Conservation (phyloP, 495 filamentous ascomycete genomes). For the Lindgomyces ingoldianus region DNA sequence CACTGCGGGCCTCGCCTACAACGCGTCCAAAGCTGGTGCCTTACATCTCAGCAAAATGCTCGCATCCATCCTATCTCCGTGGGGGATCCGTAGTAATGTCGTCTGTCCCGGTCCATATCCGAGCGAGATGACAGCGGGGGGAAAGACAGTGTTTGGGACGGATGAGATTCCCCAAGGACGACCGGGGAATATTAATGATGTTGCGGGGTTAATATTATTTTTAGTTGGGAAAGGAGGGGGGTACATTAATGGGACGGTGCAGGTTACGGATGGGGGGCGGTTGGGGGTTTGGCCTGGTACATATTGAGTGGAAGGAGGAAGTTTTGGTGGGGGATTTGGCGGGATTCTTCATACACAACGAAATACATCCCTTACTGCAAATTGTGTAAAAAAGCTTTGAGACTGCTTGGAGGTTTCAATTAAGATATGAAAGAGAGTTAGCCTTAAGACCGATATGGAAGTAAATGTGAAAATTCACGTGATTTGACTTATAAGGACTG, state of each 20-base stretch:
- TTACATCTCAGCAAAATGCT: slow-evolving; percentile 46
- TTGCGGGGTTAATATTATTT: slow-evolving; percentile 64
- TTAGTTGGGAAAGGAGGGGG: slow-evolving; percentile 62
- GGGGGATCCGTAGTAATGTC: slow-evolving; percentile 43
- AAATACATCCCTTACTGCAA: no score
- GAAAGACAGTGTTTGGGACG: slow-evolving; percentile 49
- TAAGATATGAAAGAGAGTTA: no score
- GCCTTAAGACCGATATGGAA: no score
- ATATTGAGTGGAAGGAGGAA: slow-evolving; percentile 50
- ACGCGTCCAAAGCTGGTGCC: slow-evolving; percentile 40
- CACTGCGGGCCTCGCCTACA: slow-evolving; percentile 43
- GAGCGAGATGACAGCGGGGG: slow-evolving; percentile 60
- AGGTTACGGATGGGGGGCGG: slow-evolving; percentile 62
- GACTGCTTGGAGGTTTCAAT: no score
- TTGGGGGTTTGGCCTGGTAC: slow-evolving; percentile 50
- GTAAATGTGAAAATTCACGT: no score
- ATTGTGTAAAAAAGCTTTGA: no score
- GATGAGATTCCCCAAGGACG: slow-evolving; percentile 55
- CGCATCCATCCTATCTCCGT: slow-evolving; percentile 39
- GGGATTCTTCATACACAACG: no score
- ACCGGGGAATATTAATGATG: slow-evolving; percentile 59
- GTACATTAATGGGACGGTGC: slow-evolving; percentile 59
- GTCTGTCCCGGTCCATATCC: slow-evolving; percentile 52
- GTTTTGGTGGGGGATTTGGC: no score
- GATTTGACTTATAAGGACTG: no score